Evolutionary conservation across 129 eudicot genomes (phyloP).

Genomic region (Flaveria robusta): DNA sequence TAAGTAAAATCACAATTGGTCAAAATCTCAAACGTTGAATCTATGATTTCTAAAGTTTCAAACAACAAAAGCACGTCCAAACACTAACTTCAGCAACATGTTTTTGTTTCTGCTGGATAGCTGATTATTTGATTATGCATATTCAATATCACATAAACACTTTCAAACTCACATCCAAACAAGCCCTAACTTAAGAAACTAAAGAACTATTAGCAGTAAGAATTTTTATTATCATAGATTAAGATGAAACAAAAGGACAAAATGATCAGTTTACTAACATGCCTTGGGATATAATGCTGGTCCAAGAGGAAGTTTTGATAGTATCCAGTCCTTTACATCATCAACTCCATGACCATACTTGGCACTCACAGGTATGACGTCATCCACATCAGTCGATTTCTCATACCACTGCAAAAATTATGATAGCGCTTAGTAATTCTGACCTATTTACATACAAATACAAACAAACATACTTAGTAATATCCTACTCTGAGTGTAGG

Average conservation of each 20-base stretch:
- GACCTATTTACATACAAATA: background rate
- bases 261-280: conserved; percentile 10
- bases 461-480: background rate
- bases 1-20: no score
- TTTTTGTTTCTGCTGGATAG: background rate
- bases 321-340: conserved; percentile 94
- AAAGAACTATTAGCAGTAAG: background rate
- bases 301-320: conserved; percentile 93
- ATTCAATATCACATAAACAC: background rate
- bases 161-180: conserved; percentile 1
- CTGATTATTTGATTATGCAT: background rate
- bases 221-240: conserved; percentile 6
- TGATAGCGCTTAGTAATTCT: background rate
- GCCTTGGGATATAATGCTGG: conserved; percentile 95
- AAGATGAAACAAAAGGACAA: conserved; percentile 15
- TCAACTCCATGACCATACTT: conserved; percentile 97
- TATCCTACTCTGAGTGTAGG: no score
- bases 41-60: no score
- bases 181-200: background rate
- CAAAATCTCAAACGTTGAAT: no score
- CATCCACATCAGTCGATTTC: conserved; percentile 87
- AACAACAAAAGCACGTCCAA: no score
- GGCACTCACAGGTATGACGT: conserved; percentile 98
- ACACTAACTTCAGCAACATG: no score
- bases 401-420: conserved; percentile 80